phyloP scores from a whole-genome alignment of 495 filamentous ascomycete species.

The Podospora bellae-mahoneyi region DNA sequence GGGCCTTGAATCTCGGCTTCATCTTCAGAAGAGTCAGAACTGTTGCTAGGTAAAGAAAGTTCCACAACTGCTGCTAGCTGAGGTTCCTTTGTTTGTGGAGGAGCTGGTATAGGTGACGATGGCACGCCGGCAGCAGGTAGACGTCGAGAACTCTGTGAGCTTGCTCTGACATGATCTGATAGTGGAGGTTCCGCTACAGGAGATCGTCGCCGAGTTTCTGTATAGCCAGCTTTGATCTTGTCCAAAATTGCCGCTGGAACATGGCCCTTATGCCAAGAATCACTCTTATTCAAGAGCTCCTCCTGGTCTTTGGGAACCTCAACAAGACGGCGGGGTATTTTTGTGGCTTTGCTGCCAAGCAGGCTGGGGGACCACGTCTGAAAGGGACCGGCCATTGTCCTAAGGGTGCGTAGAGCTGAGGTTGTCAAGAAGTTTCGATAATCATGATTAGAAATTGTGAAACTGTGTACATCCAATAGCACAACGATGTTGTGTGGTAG shows the following conservation, averaged over 20 bases:
- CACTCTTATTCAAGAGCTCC: not conserved
- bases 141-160: not conserved
- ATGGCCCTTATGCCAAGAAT: not conserved
- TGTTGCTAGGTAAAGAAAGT: not conserved
- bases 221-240: not conserved
- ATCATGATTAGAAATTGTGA: not conserved
- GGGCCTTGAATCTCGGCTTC: not conserved
- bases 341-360: not conserved
- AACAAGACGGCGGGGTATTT: conserved; percentile 1
- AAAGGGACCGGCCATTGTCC: not conserved
- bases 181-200: not conserved
- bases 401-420: not conserved
- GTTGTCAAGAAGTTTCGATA: not conserved
- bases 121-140: not conserved
- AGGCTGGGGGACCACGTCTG: not conserved
- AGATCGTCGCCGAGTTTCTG: not conserved
- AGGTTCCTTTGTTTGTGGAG: not conserved
- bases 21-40: not conserved
- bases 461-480: not conserved
- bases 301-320: not conserved
- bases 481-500: not conserved
- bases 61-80: not conserved
- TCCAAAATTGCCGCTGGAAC: not conserved
- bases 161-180: not conserved
- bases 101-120: not conserved